A percentile compares a stretch with the other conserved stretches of the same genome.
These are phyloP conservation scores for Lactuca sativa DNA, from an alignment of 129 eudicot genomes.

Conservation along the genomic window DNA sequence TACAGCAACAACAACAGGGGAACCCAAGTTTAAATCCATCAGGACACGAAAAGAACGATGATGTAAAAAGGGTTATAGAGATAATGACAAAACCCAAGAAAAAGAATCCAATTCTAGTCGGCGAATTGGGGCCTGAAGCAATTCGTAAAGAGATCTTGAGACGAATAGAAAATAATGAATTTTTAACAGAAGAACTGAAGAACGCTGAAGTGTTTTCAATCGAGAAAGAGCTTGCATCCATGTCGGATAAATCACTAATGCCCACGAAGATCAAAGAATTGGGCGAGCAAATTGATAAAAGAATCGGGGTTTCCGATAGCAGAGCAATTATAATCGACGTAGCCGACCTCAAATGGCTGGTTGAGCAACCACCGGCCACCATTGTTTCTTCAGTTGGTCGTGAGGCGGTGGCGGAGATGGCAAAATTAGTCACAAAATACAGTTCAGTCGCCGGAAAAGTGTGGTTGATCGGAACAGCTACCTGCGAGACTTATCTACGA, in stretches of 20 bases:
- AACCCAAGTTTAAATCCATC: slow-evolving; percentile 24
- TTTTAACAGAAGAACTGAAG: slow-evolving; percentile 38
- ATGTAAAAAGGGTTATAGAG: slow-evolving; percentile 67
- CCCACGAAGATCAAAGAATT: slow-evolving; percentile 54
- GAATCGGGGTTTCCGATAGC: slow-evolving; percentile 30
- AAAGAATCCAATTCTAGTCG: slow-evolving; percentile 83
- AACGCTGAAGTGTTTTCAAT: slow-evolving; percentile 47
- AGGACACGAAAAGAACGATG: slow-evolving; percentile 53
- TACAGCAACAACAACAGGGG: slow-evolving; percentile 39
- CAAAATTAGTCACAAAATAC: slow-evolving; percentile 46
- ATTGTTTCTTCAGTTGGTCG: slow-evolving; percentile 40
- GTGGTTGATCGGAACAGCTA: slow-evolving; percentile 90
- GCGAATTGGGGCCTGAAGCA: slow-evolving; percentile 65
- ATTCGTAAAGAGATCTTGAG: slow-evolving; percentile 62
- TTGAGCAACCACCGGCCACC: slow-evolving; percentile 57
- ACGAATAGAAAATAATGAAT: slow-evolving; percentile 61
- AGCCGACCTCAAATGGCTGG: slow-evolving; percentile 79
- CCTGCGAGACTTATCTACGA: slow-evolving; percentile 91
- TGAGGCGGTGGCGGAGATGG: slow-evolving; percentile 57
- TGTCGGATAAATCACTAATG: slow-evolving; percentile 35
- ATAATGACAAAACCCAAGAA: slow-evolving; percentile 58
- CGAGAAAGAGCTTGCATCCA: slow-evolving; percentile 42
- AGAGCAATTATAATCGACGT: slow-evolving; percentile 57
- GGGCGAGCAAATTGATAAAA: slow-evolving; percentile 42
- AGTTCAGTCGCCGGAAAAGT: slow-evolving; percentile 32